Evolutionary conservation across 805 yeast species (phyloP).

Genomic region (Metschnikowia lachancei): DNA sequence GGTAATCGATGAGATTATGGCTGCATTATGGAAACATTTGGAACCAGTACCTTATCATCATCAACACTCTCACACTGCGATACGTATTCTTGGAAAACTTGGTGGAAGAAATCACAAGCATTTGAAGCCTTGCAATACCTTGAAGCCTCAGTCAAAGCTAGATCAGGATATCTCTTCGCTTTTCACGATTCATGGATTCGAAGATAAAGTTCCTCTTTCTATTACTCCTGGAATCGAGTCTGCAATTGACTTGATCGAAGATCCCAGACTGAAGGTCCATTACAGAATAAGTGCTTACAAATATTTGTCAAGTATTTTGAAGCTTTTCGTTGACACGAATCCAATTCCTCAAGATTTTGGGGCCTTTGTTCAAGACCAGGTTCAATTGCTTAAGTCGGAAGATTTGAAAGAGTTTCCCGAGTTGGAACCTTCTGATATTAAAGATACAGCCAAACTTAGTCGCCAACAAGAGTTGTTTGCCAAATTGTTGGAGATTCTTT

Average conservation of each 20-base stretch:
- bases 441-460: conserved; percentile 48
- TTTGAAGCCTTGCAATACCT: conserved; percentile 68
- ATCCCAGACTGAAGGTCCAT: conserved; percentile 57
- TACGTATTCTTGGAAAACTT: conserved; percentile 86
- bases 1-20: conserved; percentile 89
- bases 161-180: conserved; percentile 70
- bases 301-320: conserved; percentile 62
- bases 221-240: conserved; percentile 80
- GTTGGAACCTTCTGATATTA: conserved; percentile 43
- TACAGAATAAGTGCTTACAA: conserved; percentile 77
- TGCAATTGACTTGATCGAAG: conserved; percentile 73
- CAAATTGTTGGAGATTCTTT: conserved; percentile 64
- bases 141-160: conserved; percentile 51
- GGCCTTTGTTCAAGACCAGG: conserved; percentile 49
- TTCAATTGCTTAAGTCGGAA: conserved; percentile 42
- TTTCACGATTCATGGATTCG: conserved; percentile 68
- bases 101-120: conserved; percentile 95
- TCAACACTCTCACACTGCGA: conserved; percentile 91
- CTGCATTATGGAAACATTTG: conserved; percentile 85
- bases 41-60: conserved; percentile 93
- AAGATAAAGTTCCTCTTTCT: conserved; percentile 59
- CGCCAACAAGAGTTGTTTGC: conserved; percentile 65
- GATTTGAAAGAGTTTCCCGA: conserved; percentile 32
- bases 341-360: conserved; percentile 46
- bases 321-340: conserved; percentile 61